Evolutionary conservation across 192 early-diverging fungal genomes (phyloP).

Genomic region (Entomortierella chlamydospora): DNA sequence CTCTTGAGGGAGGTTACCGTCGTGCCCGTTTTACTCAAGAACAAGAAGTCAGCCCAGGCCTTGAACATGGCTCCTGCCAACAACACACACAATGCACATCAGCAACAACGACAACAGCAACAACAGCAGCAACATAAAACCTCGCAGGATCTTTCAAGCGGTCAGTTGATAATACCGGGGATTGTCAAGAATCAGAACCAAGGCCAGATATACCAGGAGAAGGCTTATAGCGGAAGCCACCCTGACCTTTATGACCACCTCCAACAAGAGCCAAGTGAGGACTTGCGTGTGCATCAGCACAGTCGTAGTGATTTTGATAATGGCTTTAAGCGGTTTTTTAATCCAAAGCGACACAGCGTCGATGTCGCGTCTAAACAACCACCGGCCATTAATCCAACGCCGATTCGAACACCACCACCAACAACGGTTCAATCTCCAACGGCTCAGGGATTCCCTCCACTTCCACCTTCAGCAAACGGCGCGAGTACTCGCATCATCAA

Average conservation of each 20-base stretch:
- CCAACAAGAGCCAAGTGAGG: neutral
- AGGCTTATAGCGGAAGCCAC: conserved; percentile 24
- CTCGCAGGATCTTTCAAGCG: neutral
- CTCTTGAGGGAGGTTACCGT: conserved; percentile 26
- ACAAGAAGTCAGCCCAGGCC: neutral
- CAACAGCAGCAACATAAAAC: neutral
- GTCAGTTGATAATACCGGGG: neutral
- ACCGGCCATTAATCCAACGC: neutral
- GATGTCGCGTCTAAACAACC: conserved; percentile 7
- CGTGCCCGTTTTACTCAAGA: neutral
- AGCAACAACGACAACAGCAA: neutral
- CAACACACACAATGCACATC: too few species aligned
- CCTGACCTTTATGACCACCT: conserved; percentile 12
- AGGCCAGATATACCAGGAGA: conserved; percentile 24
- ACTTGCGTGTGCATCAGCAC: neutral
- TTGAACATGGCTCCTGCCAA: neutral
- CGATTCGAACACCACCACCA: neutral
- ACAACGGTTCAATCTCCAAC: neutral
- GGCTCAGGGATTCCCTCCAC: neutral
- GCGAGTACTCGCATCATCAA: conserved; percentile 23
- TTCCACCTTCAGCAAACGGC: neutral
- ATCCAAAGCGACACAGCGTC: conserved; percentile 38
- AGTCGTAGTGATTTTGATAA: neutral
- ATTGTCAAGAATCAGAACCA: neutral
- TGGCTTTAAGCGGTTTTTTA: conserved; percentile 1